phyloP scores from a whole-genome alignment of 1,284 basidiomycete genomes.

The Schizophyllum commune region DNA sequence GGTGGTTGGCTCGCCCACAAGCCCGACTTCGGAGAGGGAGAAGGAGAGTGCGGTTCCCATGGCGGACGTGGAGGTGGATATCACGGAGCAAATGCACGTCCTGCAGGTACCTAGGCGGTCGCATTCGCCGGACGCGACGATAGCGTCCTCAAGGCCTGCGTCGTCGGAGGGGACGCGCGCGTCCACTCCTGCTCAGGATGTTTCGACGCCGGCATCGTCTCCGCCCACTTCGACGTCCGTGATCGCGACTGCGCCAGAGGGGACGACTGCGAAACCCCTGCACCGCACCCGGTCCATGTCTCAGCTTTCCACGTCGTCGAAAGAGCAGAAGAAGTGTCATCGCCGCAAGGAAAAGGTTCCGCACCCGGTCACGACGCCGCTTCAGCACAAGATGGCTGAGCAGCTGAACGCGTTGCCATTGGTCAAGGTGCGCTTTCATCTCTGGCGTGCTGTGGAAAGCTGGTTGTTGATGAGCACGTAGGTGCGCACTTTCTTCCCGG shows the following conservation, averaged over 20 bases:
- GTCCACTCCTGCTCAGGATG: slow-evolving; percentile 25
- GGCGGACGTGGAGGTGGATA: background rate
- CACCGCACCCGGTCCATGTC: background rate
- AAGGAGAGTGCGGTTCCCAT: slow-evolving; percentile 42
- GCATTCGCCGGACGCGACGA: background rate
- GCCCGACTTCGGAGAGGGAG: slow-evolving; percentile 49
- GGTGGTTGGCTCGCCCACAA: slow-evolving; percentile 37
- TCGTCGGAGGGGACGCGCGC: slow-evolving; percentile 22
- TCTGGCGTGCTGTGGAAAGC: background rate
- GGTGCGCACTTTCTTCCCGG: slow-evolving; percentile 52
- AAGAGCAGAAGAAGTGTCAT: background rate
- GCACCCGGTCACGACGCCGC: slow-evolving; percentile 33
- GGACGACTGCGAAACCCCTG: background rate
- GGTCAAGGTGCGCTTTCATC: background rate
- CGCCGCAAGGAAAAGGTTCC: background rate
- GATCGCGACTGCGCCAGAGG: background rate
- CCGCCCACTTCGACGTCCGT: background rate
- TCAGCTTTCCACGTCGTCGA: background rate
- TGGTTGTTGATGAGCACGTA: slow-evolving; percentile 31
- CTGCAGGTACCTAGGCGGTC: background rate
- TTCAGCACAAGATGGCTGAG: slow-evolving; percentile 43
- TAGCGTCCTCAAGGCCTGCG: background rate
- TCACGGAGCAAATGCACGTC: background rate
- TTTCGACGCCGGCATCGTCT: background rate
- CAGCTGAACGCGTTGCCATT: slow-evolving; percentile 63